Percentiles rank a stretch among this genome's conserved stretches.
Evolutionary conservation across 495 filamentous ascomycete species (phyloP).

Genomic region (Rhypophila decipiens): DNA sequence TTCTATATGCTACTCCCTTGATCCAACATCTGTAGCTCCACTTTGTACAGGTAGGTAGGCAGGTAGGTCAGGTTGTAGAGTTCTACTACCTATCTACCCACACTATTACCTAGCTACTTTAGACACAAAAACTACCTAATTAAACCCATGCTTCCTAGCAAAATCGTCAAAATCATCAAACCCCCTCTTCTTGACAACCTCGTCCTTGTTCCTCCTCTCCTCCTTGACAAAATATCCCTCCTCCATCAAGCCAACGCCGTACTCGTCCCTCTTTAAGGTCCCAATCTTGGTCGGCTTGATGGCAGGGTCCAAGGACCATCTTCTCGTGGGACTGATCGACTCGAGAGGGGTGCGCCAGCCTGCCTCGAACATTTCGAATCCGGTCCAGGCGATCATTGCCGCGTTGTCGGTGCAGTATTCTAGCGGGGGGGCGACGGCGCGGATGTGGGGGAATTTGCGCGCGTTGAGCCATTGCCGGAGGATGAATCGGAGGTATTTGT

Average conservation of each 20-base stretch:
- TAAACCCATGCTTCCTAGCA: too few relatives aligned
- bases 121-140: too few relatives aligned
- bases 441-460: constrained; percentile 55
- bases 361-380: constrained; percentile 81
- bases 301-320: constrained; percentile 70
- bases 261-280: constrained; percentile 26
- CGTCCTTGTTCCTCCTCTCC: neutral
- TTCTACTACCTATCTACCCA: too few relatives aligned
- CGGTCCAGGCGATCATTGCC: constrained; percentile 97
- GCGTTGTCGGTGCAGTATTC: constrained; percentile 88
- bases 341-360: constrained; percentile 61
- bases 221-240: neutral
- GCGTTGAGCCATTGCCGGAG: constrained; percentile 55
- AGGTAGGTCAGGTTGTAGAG: too few relatives aligned
- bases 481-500: constrained; percentile 66
- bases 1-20: too few relatives aligned
- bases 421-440: constrained; percentile 65
- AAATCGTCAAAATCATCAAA: too few relatives aligned
- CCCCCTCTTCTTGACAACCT: too few relatives aligned
- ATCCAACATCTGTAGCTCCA: too few relatives aligned
- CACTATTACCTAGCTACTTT: too few relatives aligned
- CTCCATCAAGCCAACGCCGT: neutral
- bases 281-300: constrained; percentile 44
- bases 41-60: too few relatives aligned
- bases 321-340: constrained; percentile 51